Base-by-base conservation (phyloP, 2,329 filamentous ascomycete species). In the Madurella mycetomatis region DNA sequence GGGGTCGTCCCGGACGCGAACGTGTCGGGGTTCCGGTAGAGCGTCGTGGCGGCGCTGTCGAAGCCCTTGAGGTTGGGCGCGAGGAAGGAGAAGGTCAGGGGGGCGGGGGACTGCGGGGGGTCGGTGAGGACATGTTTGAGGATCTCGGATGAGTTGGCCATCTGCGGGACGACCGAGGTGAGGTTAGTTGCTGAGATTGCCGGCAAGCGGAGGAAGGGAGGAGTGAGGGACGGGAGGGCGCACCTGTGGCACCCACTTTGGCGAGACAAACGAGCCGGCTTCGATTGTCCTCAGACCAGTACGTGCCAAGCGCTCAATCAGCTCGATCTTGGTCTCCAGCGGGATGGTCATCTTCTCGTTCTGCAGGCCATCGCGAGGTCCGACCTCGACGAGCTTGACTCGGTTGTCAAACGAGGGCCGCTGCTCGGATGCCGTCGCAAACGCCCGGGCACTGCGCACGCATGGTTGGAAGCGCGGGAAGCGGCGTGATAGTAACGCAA, bases 201-300 rank as follows among this genome's bases (percentile, higher is more conserved):
- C 25, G 7, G 7, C 7, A 25, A 7, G 25, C 25, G 25, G 7
- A 42, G 31, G 16, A 11, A 46, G 37, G 19, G 25, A 2, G 16
- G 37, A 42, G 31, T 15, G 11, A 46, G 37, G 19, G 25, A 2
- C 13, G 37, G 25, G 37, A 11, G 39, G 37, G 54, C 68, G 58
- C 64, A 90, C 83, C 77, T 94, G 90, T 3, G 90, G 90, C 47
- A 92, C 85, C 82, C 87, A 92, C 81, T 88, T 90, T 1, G 90
- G 88, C 45, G 87, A 82, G 9, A 95, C 90, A 65, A 95, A 90
- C 1, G 87, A 88, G 1, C 89, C 90, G 16, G 87, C 85, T 69
- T 95, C 90, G 58, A 95, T 92, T 2, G 84, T 84, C 5, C 75
- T 73, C 41, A 94, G 69, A 0, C 90, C 90, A 0, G 88, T 87